These are phyloP conservation scores for Microcyclospora tardicrescens DNA, from an alignment of 2,329 filamentous ascomycete species.

Conservation along the genomic window DNA sequence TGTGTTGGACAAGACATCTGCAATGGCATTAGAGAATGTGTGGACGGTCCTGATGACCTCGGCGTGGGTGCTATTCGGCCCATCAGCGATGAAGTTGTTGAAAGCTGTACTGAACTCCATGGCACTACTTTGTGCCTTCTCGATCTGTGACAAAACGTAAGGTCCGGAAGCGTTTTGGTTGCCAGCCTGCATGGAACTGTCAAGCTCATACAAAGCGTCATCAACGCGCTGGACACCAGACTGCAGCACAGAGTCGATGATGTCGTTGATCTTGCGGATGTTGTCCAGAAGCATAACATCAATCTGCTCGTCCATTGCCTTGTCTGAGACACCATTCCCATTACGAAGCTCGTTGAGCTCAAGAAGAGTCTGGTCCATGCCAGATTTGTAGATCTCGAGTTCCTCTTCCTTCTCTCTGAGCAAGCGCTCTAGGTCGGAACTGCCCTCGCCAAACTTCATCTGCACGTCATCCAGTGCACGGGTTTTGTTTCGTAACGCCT, in stretches of 20 bases:
- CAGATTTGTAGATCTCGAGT: slow-evolving; percentile 93
- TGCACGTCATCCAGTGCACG: slow-evolving; percentile 74
- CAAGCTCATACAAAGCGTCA: slow-evolving; percentile 90
- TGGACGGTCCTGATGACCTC: slow-evolving; percentile 91
- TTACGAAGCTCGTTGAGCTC: slow-evolving; percentile 78
- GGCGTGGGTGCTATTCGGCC: slow-evolving; percentile 75
- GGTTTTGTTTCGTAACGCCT: slow-evolving; percentile 76
- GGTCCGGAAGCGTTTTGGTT: slow-evolving; percentile 95
- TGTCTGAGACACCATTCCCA: slow-evolving; percentile 51
- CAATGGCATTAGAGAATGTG: slow-evolving; percentile 76
- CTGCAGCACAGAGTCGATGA: slow-evolving; percentile 93
- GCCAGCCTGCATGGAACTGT: slow-evolving; percentile 95
- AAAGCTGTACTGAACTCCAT: slow-evolving; percentile 97
- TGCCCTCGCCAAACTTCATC: slow-evolving; percentile 63
- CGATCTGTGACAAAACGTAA: slow-evolving; percentile 90
- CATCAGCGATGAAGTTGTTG: slow-evolving; percentile 97
- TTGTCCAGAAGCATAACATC: slow-evolving; percentile 79
- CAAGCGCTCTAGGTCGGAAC: slow-evolving; percentile 71
- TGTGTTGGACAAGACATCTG: slow-evolving; percentile 89
- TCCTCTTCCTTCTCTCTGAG: slow-evolving; percentile 94
- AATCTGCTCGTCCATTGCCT: slow-evolving; percentile 77
- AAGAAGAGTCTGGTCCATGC: slow-evolving; percentile 90
- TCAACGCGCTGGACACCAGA: slow-evolving; percentile 87
- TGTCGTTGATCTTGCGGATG: slow-evolving; percentile 86
- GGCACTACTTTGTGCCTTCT: slow-evolving; percentile 85